Percentiles rank a stretch among this genome's conserved stretches.
Evolutionary conservation across 768 basidiomycete species (phyloP).

Genomic region (Multifurca ochricompacta): DNA sequence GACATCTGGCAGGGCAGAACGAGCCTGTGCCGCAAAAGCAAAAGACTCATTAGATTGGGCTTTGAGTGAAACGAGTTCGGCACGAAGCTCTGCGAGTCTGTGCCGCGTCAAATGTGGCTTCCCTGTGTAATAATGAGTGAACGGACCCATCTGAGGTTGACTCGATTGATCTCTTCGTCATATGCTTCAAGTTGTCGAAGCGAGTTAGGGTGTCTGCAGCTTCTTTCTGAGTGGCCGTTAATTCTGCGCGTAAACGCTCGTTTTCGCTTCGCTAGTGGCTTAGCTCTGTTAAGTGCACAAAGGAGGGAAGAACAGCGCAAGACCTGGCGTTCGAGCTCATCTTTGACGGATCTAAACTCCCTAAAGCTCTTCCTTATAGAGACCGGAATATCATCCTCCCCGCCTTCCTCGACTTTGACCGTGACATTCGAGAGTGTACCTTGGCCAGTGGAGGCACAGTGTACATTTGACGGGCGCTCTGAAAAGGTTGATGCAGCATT

Average conservation of each 20-base stretch:
- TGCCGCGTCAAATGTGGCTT: background rate
- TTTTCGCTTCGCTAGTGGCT: conserved; percentile 12
- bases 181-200: conserved; percentile 11
- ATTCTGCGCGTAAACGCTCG: conserved; percentile 12
- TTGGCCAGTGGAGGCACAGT: background rate
- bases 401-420: conserved; percentile 6
- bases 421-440: background rate
- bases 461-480: background rate
- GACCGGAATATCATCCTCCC: conserved; percentile 7
- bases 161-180: conserved; percentile 8
- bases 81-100: conserved; percentile 15
- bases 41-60: conserved; percentile 19
- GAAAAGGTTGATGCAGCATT: background rate
- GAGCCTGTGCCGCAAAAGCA: conserved; percentile 16
- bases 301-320: background rate
- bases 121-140: background rate
- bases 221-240: background rate
- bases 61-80: conserved; percentile 12
- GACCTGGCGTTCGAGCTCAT: conserved; percentile 17
- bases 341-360: conserved; percentile 14
- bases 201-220: conserved; percentile 1
- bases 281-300: background rate
- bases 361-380: conserved; percentile 15
- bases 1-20: conserved; percentile 14
- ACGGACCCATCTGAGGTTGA: conserved; percentile 9